Base-by-base conservation (phyloP, 2,329 filamentous ascomycete species). In the Arthrobotrys megalospora region DNA sequence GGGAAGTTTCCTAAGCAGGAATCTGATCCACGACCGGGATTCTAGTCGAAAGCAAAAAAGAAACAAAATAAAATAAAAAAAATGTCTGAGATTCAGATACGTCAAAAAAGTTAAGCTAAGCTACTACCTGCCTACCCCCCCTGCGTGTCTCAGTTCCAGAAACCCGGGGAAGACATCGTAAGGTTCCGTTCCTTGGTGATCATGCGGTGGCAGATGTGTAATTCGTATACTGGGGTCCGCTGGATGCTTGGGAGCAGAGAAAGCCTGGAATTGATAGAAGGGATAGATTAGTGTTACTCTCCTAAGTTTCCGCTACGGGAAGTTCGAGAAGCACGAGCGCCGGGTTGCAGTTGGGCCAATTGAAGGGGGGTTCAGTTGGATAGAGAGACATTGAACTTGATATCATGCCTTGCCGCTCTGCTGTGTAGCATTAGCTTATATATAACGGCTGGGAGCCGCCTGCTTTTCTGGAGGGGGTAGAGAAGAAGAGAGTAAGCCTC, bases 1-100 rank as follows among this genome's bases (percentile, higher is more conserved):
- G 75, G 75, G 60, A 78, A 64, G 75, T 78, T 78, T 78, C 75
- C 67, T 68, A 67, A 67, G 71, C 55, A 28, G 41, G 71, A 77
- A 70, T 52, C 3, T 78, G 75, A 78, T 72, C 53, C 67, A 67
- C 24, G 47, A 68, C 75, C 55, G 52, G 75, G 67, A 78, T 77
- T 69, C 66, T 53, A 53, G 60, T 12, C 48, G 75, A 62, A 53
- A 28, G 24, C 14, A 36, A 19, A 24, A 50, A 52, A n/a, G 12
- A 45, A 45, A 45, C 3, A 45, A n/a, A 48, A 24, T 7, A 48
- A 24, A 21, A 21, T 14, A 60, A 48, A 24, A 21, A 21, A 24
- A 60, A 60, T 78, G 75, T 78, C 75, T 78, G 69, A 73, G 65
- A 68, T 60, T 60, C 41, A 60, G 19, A 60, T 43, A 43, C 55